Evolutionary conservation across 2,329 filamentous ascomycete genomes (phyloP).

Genomic region (Arthrobotrys musiformis): DNA sequence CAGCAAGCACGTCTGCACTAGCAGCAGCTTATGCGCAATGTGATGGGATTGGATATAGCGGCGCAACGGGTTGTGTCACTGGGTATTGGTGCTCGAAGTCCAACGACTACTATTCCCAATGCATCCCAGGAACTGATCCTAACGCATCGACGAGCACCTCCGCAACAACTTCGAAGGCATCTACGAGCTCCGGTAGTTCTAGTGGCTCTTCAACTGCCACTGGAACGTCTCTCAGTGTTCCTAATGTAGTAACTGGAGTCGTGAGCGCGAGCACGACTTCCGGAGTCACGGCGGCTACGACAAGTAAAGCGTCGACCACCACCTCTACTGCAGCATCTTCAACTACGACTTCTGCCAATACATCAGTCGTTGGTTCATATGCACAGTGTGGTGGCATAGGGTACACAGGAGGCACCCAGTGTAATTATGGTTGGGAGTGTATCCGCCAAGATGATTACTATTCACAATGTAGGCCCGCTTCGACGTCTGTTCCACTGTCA

Average conservation of each 20-base stretch:
- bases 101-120: slow-evolving; percentile 54
- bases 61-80: slow-evolving; percentile 27
- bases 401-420: slow-evolving; percentile 21
- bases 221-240: neutral
- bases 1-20: neutral
- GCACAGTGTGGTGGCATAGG: slow-evolving; percentile 23
- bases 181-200: neutral
- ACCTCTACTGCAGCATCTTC: neutral
- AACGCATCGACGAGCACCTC: slow-evolving; percentile 29
- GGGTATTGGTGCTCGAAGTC: slow-evolving; percentile 31
- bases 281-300: neutral
- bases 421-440: slow-evolving; percentile 20
- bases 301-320: neutral
- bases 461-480: slow-evolving; percentile 32
- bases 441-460: slow-evolving; percentile 14
- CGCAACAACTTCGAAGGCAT: neutral
- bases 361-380: slow-evolving; percentile 9
- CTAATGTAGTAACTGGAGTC: neutral
- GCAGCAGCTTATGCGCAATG: slow-evolving; percentile 21
- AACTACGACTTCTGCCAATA: neutral
- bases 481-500: slow-evolving; percentile 3
- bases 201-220: neutral
- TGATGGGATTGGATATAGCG: slow-evolving; percentile 4
- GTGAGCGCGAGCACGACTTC: neutral
- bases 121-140: slow-evolving; percentile 29